Percentiles rank a stretch among this genome's conserved stretches.
Evolutionary conservation across 805 yeast genomes (phyloP).

Genomic region (Candida maris): DNA sequence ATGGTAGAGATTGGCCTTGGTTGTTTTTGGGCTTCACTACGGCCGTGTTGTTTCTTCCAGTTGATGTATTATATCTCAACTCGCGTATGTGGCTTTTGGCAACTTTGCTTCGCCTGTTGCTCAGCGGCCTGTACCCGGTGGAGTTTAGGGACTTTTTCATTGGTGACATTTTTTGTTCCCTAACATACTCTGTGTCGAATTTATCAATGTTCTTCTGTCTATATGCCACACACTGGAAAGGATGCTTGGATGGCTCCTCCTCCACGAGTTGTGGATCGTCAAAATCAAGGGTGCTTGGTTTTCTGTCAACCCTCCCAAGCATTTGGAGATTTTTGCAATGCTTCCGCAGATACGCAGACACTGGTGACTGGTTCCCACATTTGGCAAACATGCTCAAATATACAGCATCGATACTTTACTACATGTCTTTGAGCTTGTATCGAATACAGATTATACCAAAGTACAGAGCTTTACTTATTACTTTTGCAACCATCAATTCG

Average conservation of each 20-base stretch:
- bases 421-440: slow-evolving; percentile 71
- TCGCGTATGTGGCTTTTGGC: slow-evolving; percentile 76
- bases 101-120: slow-evolving; percentile 64
- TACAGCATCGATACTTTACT: slow-evolving; percentile 59
- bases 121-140: slow-evolving; percentile 89
- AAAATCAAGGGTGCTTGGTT: slow-evolving; percentile 74
- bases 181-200: slow-evolving; percentile 85
- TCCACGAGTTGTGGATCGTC: slow-evolving; percentile 68
- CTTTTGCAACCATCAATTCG: slow-evolving; percentile 73
- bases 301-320: slow-evolving; percentile 78
- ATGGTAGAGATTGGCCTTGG: slow-evolving; percentile 79
- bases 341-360: slow-evolving; percentile 83
- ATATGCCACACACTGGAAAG: slow-evolving; percentile 69
- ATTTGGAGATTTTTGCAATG: slow-evolving; percentile 92
- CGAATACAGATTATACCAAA: slow-evolving; percentile 51
- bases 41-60: slow-evolving; percentile 55
- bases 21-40: slow-evolving; percentile 57
- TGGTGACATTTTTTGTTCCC: slow-evolving; percentile 86
- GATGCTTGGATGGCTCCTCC: slow-evolving; percentile 38
- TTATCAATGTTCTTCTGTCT: slow-evolving; percentile 82
- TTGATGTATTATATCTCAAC: slow-evolving; percentile 49
- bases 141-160: slow-evolving; percentile 91
- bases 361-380: slow-evolving; percentile 97
- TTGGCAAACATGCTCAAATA: slow-evolving; percentile 85
- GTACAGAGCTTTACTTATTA: slow-evolving; percentile 58